Conservation (phyloP, 2,329 filamentous ascomycete species). For the Chaetothyriales sp. region DNA sequence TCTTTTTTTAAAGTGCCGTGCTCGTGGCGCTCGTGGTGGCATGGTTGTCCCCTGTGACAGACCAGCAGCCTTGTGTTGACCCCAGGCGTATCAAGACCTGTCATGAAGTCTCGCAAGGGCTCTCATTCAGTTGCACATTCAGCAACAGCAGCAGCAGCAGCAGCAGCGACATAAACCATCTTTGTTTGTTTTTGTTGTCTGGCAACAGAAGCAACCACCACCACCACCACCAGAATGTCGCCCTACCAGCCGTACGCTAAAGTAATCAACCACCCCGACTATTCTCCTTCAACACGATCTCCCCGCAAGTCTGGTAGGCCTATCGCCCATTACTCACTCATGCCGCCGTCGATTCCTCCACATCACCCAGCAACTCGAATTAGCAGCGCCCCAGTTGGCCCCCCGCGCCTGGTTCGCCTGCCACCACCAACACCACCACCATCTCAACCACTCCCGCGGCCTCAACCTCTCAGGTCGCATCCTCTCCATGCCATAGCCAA, state of each 20-base stretch:
- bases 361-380: not conserved
- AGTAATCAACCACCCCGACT: not conserved
- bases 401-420: not conserved
- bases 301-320: not conserved
- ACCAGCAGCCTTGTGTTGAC: not conserved
- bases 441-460: not conserved
- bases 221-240: not conserved
- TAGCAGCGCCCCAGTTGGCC: not conserved
- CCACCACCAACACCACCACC: not conserved
- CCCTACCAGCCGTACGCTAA: constrained; percentile 1
- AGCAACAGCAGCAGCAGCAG: no score
- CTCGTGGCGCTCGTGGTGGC: not conserved
- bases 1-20: not conserved
- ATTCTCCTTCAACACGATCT: not conserved
- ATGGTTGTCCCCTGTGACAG: not conserved
- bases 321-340: not conserved
- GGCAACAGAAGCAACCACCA: not conserved
- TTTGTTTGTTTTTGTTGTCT: not conserved
- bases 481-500: constrained; percentile 2
- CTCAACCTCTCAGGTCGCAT: not conserved
- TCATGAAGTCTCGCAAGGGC: no score
- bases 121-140: no score
- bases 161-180: no score
- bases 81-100: no score
- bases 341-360: not conserved